These are phyloP conservation scores for Annulohypoxylon stygium DNA, from an alignment of 495 filamentous ascomycete species.

Conservation along the genomic window DNA sequence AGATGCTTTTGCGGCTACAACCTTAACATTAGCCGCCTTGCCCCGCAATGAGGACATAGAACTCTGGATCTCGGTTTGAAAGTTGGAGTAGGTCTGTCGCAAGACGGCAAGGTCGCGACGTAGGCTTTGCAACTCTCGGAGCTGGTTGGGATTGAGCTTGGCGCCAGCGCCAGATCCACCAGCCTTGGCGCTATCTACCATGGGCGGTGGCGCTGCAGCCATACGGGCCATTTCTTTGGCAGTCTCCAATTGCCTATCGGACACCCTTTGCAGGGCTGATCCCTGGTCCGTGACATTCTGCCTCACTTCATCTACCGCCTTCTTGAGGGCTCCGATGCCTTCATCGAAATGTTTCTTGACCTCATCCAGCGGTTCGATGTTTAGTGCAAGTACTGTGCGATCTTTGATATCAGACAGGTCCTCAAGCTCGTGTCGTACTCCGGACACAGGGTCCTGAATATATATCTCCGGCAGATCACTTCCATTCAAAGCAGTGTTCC, in stretches of 20 bases:
- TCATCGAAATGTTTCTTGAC: constrained; percentile 97
- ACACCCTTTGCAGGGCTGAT: constrained; percentile 83
- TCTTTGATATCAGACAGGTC: constrained; percentile 97
- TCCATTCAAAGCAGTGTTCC: constrained; percentile 96
- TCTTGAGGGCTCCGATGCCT: constrained; percentile 82
- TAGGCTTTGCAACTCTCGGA: constrained; percentile 82
- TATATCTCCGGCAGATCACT: constrained; percentile 96
- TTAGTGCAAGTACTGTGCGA: constrained; percentile 90
- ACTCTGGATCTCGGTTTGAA: constrained; percentile 85
- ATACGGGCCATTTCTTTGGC: constrained; percentile 91
- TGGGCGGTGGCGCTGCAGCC: constrained; percentile 72
- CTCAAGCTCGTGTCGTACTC: constrained; percentile 94
- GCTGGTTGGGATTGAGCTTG: constrained; percentile 64
- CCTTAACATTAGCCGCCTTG: constrained; percentile 85
- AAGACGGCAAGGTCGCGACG: constrained; percentile 92
- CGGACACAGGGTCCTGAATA: constrained; percentile 94
- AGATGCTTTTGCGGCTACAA: constrained; percentile 74
- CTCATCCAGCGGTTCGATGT: constrained; percentile 94
- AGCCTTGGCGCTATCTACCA: constrained; percentile 54
- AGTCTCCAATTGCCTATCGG: constrained; percentile 89
- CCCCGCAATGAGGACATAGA: constrained; percentile 85
- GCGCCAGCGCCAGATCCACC: constrained; percentile 43
- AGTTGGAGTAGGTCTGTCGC: constrained; percentile 91
- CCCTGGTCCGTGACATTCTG: constrained; percentile 84
- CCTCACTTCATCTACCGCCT: constrained; percentile 83